These are phyloP conservation scores for Lentinula detonsa DNA, from an alignment of 768 basidiomycete species.

Conservation along the genomic window DNA sequence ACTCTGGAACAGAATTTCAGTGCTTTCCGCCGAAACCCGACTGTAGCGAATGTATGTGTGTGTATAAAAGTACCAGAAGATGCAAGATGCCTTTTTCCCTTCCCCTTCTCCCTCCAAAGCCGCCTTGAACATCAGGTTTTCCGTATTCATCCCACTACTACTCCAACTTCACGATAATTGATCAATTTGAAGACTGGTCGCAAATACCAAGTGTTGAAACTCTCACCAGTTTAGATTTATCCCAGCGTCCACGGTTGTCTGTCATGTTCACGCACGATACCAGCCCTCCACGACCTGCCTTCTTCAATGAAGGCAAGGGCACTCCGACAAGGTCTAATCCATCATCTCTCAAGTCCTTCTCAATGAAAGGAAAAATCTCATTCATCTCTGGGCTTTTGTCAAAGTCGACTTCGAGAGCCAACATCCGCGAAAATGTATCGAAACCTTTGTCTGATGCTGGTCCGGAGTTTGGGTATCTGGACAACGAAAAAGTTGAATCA, in stretches of 20 bases:
- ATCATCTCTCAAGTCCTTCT: conserved; percentile 16
- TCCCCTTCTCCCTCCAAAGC: neutral
- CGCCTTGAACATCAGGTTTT: neutral
- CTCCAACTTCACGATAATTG: neutral
- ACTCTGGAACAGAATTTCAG: neutral
- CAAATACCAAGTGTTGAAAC: neutral
- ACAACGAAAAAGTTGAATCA: neutral
- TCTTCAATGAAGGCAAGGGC: conserved; percentile 18
- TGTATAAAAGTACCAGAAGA: neutral
- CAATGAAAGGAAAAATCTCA: conserved; percentile 17
- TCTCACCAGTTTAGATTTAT: too few relatives aligned
- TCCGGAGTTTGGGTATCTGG: neutral
- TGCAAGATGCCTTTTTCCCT: neutral
- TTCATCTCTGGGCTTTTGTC: conserved; percentile 15
- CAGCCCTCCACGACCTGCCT: conserved; percentile 11
- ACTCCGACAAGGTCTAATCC: conserved; percentile 13
- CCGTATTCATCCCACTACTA: neutral
- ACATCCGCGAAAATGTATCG: neutral
- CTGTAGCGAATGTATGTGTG: neutral
- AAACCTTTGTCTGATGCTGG: neutral
- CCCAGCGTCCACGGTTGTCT: neutral
- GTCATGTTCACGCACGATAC: neutral
- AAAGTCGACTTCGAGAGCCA: conserved; percentile 8
- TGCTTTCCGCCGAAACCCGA: neutral
- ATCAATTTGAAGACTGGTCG: neutral